Percentiles rank a stretch among this genome's conserved stretches.
Evolutionary conservation across 2,329 filamentous ascomycete genomes (phyloP).

Genomic region (Diaporthe batatas): DNA sequence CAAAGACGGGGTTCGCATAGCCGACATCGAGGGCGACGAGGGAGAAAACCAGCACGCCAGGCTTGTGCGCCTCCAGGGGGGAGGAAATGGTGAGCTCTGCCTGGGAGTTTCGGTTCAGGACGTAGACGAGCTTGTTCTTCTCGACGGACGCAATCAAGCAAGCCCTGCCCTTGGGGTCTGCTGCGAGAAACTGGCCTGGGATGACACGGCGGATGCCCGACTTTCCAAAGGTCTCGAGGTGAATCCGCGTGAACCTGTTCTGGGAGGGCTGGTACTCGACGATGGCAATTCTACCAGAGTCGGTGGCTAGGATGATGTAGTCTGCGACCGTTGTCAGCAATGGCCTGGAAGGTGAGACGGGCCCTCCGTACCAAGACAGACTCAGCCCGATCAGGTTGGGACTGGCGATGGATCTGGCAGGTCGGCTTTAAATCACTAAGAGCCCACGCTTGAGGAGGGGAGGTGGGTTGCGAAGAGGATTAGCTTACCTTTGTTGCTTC

Average conservation of each 20-base stretch:
- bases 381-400: conserved; percentile 42
- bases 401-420: conserved; percentile 58
- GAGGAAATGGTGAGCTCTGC: conserved; percentile 97
- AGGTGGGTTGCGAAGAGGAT: conserved; percentile 46
- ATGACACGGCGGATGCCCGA: conserved; percentile 94
- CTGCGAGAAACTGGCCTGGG: conserved; percentile 94
- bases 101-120: conserved; percentile 94
- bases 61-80: conserved; percentile 94
- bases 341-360: conserved; percentile 14
- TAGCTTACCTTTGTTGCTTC: conserved; percentile 92
- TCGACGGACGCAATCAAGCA: conserved; percentile 94
- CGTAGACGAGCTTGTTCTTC: conserved; percentile 99
- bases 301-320: conserved; percentile 94
- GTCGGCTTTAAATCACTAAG: conserved; percentile 79
- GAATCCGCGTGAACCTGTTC: conserved; percentile 89
- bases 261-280: conserved; percentile 90
- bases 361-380: conserved; percentile 42
- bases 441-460: conserved; percentile 59
- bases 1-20: conserved; percentile 97
- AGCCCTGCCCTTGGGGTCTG: conserved; percentile 94
- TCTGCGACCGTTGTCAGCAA: conserved; percentile 67
- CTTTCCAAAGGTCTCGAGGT: conserved; percentile 98
- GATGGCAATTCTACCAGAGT: conserved; percentile 95
- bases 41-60: conserved; percentile 89
- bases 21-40: conserved; percentile 92